A percentile compares a stretch with the other conserved stretches of the same genome.
phyloP scores from a whole-genome alignment of 768 basidiomycete genomes.

The Agaricus subrufescens region DNA sequence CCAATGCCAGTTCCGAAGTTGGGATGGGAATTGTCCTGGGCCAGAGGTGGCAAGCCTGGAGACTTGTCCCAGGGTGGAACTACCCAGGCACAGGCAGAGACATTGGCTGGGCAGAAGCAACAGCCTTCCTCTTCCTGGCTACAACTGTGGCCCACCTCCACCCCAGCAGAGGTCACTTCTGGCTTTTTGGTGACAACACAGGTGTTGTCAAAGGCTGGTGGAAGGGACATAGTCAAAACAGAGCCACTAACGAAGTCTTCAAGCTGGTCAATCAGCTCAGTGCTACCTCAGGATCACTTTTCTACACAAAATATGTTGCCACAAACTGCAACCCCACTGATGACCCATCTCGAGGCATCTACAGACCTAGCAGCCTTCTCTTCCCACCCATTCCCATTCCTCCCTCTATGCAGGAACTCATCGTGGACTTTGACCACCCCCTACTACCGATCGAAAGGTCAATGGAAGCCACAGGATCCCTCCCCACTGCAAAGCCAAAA shows the following conservation, averaged over 20 bases:
- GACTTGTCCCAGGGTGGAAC: slow-evolving; percentile 21
- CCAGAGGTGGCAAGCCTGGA: slow-evolving; percentile 11
- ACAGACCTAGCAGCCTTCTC: slow-evolving; percentile 14
- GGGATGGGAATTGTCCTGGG: not conserved
- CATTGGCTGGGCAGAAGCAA: slow-evolving; percentile 40
- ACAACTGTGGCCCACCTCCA: not conserved
- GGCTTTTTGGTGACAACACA: slow-evolving; percentile 26
- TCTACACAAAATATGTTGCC: slow-evolving; percentile 27
- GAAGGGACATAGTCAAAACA: slow-evolving; percentile 26
- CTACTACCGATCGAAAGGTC: no score
- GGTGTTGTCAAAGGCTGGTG: slow-evolving; percentile 32
- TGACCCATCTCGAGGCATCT: slow-evolving; percentile 29
- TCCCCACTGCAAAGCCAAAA: not conserved
- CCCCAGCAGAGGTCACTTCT: slow-evolving; percentile 4
- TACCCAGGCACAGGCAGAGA: slow-evolving; percentile 17
- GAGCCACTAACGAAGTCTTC: slow-evolving; percentile 22
- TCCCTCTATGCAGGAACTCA: slow-evolving; percentile 15
- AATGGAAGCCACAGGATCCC: not conserved
- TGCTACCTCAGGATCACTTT: not conserved
- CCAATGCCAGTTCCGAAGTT: not conserved
- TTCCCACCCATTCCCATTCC: slow-evolving; percentile 29
- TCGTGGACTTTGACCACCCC: slow-evolving; percentile 19
- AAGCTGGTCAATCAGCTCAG: not conserved
- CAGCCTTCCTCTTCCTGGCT: slow-evolving; percentile 35
- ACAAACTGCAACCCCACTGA: slow-evolving; percentile 35